These are phyloP conservation scores for Chytriomyces sp. DNA, from an alignment of 192 early-diverging fungal species.

Conservation along the genomic window DNA sequence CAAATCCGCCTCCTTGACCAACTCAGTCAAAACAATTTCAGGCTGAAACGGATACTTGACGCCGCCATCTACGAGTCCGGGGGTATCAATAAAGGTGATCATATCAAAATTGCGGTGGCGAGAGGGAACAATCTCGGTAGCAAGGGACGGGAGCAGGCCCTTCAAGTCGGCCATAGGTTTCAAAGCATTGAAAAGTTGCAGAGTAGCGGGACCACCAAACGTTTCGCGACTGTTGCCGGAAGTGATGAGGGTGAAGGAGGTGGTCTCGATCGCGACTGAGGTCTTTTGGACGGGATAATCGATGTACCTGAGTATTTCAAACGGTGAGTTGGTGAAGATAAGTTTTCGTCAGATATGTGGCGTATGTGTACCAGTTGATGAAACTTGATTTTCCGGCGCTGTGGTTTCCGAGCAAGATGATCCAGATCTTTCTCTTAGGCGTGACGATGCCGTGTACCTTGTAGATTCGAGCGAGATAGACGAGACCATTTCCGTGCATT, in stretches of 20 bases:
- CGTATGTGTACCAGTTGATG: neutral
- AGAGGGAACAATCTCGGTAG: slow-evolving; percentile 20
- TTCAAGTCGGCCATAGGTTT: slow-evolving; percentile 5
- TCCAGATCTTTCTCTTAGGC: slow-evolving; percentile 14
- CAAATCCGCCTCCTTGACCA: neutral
- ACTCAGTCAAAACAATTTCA: slow-evolving; percentile 9
- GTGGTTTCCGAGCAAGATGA: slow-evolving; percentile 18
- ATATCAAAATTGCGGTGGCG: slow-evolving; percentile 1
- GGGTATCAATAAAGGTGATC: slow-evolving; percentile 26
- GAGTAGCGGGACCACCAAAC: slow-evolving; percentile 18
- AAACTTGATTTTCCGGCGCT: neutral
- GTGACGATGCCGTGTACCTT: neutral
- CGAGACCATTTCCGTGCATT: neutral
- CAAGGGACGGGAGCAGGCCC: slow-evolving; percentile 2
- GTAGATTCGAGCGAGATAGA: neutral
- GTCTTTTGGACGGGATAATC: slow-evolving; percentile 23
- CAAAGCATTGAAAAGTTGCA: neutral
- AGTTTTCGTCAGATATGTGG: neutral
- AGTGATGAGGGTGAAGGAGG: slow-evolving; percentile 14
- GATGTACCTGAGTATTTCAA: slow-evolving; percentile 16
- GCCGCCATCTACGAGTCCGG: slow-evolving; percentile 22
- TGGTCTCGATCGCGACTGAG: slow-evolving; percentile 26
- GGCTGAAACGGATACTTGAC: slow-evolving; percentile 28
- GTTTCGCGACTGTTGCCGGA: slow-evolving; percentile 16
- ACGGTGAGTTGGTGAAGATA: neutral